These are phyloP conservation scores for Parastagonospora nodorum DNA, from an alignment of 2,329 filamentous ascomycete species.

Conservation along the genomic window DNA sequence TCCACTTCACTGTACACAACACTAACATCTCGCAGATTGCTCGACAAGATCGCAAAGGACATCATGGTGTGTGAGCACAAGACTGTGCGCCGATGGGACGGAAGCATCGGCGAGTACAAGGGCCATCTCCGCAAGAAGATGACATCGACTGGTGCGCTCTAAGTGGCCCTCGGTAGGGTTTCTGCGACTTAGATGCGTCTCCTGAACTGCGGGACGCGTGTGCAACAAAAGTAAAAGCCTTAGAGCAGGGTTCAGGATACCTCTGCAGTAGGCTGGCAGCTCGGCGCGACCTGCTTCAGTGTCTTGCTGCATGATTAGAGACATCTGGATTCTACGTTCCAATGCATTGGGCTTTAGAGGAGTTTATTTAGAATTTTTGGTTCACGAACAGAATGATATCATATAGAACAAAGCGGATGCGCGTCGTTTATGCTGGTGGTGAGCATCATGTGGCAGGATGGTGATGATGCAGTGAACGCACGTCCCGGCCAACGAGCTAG, in stretches of 20 bases:
- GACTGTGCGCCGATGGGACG: slow-evolving; percentile 88
- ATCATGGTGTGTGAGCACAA: slow-evolving; percentile 99
- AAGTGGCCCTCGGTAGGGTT: slow-evolving; percentile 14
- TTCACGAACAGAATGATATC: slow-evolving; percentile 43
- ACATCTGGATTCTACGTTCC: slow-evolving; percentile 42
- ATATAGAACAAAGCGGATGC: slow-evolving; percentile 18
- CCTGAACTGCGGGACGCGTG: slow-evolving; percentile 29
- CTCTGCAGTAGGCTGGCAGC: slow-evolving; percentile 41
- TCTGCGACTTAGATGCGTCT: slow-evolving; percentile 33
- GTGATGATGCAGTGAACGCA: background rate
- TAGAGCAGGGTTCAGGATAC: slow-evolving; percentile 35
- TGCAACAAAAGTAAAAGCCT: slow-evolving; percentile 38
- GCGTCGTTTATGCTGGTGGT: background rate
- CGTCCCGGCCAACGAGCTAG: background rate
- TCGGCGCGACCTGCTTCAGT: slow-evolving; percentile 41
- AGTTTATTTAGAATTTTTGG: slow-evolving; percentile 41
- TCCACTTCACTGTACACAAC: background rate
- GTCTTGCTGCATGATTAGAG: slow-evolving; percentile 35
- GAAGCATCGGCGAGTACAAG: slow-evolving; percentile 94
- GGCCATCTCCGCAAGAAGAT: slow-evolving; percentile 99
- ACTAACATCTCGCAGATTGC: slow-evolving; percentile 67
- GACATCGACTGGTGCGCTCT: slow-evolving; percentile 84
- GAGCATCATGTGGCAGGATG: background rate
- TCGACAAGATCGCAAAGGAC: slow-evolving; percentile 99
- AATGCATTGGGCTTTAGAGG: slow-evolving; percentile 48